These are phyloP conservation scores for Claviceps africana DNA, from an alignment of 2,329 filamentous ascomycete genomes.

Conservation along the genomic window DNA sequence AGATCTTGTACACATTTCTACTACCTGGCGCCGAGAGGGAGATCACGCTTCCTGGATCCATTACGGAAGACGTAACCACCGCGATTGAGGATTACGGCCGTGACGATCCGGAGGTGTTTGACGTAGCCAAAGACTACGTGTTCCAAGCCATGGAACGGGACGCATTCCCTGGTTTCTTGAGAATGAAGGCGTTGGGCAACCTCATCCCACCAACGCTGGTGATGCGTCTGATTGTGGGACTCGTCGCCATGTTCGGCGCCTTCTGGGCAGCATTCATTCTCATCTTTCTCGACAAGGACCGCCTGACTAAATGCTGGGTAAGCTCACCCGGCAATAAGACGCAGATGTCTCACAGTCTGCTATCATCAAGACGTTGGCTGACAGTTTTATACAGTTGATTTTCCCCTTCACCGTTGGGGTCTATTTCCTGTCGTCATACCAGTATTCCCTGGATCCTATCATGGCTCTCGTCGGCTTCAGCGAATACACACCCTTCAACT, in stretches of 20 bases:
- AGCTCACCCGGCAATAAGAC: constrained; percentile 18
- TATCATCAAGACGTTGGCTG: constrained; percentile 7
- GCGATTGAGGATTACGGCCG: constrained; percentile 82
- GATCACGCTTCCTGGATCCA: constrained; percentile 80
- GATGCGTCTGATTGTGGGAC: constrained; percentile 68
- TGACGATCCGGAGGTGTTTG: constrained; percentile 94
- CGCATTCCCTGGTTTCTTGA: constrained; percentile 92
- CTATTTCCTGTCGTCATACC: constrained; percentile 80
- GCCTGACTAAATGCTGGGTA: constrained; percentile 73
- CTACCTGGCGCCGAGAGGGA: constrained; percentile 92
- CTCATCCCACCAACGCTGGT: constrained; percentile 84
- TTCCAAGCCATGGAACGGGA: constrained; percentile 99
- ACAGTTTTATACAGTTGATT: constrained; percentile 38
- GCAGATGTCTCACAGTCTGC: not conserved
- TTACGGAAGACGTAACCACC: constrained; percentile 71
- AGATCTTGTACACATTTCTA: constrained; percentile 96
- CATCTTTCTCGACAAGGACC: constrained; percentile 72
- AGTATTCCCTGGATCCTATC: constrained; percentile 88
- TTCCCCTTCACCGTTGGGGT: constrained; percentile 84
- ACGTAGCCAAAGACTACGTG: constrained; percentile 95
- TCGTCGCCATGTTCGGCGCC: constrained; percentile 70
- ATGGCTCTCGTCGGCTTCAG: constrained; percentile 80
- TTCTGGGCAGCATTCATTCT: constrained; percentile 92
- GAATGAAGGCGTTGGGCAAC: constrained; percentile 91
- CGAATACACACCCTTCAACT: constrained; percentile 93